Evolutionary conservation across 1,139 yeast genomes (phyloP), one percentile per base, ranked within the genome.

Genomic region (Candida sp.): DNA sequence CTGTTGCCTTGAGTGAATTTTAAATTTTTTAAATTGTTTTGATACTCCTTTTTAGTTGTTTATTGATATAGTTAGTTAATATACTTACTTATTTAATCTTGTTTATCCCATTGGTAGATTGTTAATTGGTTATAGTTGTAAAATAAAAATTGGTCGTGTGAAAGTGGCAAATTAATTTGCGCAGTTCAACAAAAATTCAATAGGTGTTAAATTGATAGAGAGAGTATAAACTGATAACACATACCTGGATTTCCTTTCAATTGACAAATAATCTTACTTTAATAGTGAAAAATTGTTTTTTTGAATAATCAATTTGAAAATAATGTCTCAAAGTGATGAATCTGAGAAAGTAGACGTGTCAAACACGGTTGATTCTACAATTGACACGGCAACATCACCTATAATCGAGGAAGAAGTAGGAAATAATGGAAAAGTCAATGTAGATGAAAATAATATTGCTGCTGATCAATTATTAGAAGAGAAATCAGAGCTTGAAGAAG

Each of bases 1-100:
- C 99, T 22, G 98, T 93, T 57, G 99, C 99, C 38, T 81, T 90
- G 60, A 82, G 95, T 58, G 87, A 85, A 61, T 78, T 74, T 50
- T 73, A 68, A 52, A 33, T 30, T 15, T 15, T 15, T 15, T 15
- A 15, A 15, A 15, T 15, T 15, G 19, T 15, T 15, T 15, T 15
- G 19, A 15, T 15, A 15, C 3, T 15, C 19, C 19, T 15, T 15
- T 15, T 15, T 15, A 15, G 19, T 15, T 15, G 19, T 15, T 15
- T 15, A 15, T 15, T 15, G 19, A 15, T 15, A 15, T 15, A 15
- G 19, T 15, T 15, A 15, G 19, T 15, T 15, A 15, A 15, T 15
- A 15, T 15, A 15, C 19, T 15, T 15, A 15, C 19, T 15, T 15
- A 15, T 15, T 15, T 15, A 15, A 15, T 15, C 19, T 15, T 15